Evolutionary conservation across 495 filamentous ascomycete species (phyloP).

Genomic region (Annulohypoxylon bovei): DNA sequence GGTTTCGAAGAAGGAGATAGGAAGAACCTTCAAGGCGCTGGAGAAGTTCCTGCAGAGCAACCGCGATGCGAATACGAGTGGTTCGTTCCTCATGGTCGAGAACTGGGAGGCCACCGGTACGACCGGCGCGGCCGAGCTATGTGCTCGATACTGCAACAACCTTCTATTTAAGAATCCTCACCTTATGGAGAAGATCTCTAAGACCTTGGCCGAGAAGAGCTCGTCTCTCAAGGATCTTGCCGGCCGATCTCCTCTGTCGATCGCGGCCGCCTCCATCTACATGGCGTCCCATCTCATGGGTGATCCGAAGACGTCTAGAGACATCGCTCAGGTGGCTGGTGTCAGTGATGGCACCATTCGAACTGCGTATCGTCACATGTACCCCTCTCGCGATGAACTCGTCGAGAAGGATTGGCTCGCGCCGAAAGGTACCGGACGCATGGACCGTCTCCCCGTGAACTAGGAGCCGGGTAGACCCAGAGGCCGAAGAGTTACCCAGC

Average conservation of each 20-base stretch:
- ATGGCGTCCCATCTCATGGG: constrained; percentile 88
- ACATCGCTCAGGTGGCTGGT: constrained; percentile 81
- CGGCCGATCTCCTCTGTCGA: constrained; percentile 92
- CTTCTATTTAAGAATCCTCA: constrained; percentile 72
- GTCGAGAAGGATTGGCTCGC: constrained; percentile 79
- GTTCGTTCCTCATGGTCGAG: constrained; percentile 52
- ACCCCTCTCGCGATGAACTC: constrained; percentile 74
- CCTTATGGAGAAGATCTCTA: constrained; percentile 74
- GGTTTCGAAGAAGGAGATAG: constrained; percentile 96
- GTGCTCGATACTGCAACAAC: constrained; percentile 86
- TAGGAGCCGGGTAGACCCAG: constrained; percentile 16
- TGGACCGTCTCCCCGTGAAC: constrained; percentile 70
- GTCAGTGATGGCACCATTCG: constrained; percentile 97
- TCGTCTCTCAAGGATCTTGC: constrained; percentile 79
- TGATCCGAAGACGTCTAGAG: constrained; percentile 78
- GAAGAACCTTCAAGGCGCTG: constrained; percentile 89
- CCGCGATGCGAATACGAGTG: constrained; percentile 49
- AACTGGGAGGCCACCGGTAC: constrained; percentile 78
- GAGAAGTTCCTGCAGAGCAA: constrained; percentile 81
- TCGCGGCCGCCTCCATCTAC: constrained; percentile 95
- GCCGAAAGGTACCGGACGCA: constrained; percentile 70
- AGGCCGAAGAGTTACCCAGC: not conserved
- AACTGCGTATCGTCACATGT: constrained; percentile 90
- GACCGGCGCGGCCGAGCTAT: constrained; percentile 85
- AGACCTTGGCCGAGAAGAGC: constrained; percentile 77